A percentile compares a stretch with the other conserved stretches of the same genome.
Evolutionary conservation across 371 early-diverging fungal species (phyloP).

Genomic region (Entomophthora muscae): DNA sequence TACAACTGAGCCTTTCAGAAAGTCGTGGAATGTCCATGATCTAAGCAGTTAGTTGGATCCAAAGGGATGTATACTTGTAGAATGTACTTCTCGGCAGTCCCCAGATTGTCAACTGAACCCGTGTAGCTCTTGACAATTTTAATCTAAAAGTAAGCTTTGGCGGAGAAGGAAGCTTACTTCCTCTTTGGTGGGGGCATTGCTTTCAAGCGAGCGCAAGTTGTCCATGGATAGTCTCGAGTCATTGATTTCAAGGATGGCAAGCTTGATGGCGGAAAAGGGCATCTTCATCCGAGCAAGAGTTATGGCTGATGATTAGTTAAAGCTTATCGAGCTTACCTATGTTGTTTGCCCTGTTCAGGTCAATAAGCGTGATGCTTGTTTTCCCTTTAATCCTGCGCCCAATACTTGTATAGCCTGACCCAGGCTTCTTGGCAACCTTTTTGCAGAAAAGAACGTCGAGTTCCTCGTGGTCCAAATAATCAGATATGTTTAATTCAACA

Average conservation of each 20-base stretch:
- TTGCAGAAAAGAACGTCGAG: slow-evolving; percentile 16
- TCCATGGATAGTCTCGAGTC: slow-evolving; percentile 32
- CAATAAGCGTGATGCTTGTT: slow-evolving; percentile 27
- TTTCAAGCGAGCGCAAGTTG: slow-evolving; percentile 31
- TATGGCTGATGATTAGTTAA: slow-evolving; percentile 25
- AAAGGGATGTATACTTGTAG: slow-evolving; percentile 3
- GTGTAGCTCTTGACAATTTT: slow-evolving; percentile 10
- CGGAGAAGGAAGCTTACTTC: slow-evolving; percentile 19
- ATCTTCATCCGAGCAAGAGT: slow-evolving; percentile 49
- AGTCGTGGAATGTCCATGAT: slow-evolving; percentile 53
- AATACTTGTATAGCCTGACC: slow-evolving; percentile 4
- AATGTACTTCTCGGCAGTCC: slow-evolving; percentile 15
- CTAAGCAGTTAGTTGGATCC: slow-evolving; percentile 9
- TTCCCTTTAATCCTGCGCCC: background rate
- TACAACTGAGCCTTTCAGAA: slow-evolving; percentile 40
- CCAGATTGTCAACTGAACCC: slow-evolving; percentile 9
- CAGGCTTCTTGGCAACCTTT: slow-evolving; percentile 3
- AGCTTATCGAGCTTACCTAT: slow-evolving; percentile 20
- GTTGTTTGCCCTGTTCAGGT: slow-evolving; percentile 38
- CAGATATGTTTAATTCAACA: background rate
- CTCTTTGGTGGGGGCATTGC: slow-evolving; percentile 39
- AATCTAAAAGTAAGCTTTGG: slow-evolving; percentile 10
- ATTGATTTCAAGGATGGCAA: slow-evolving; percentile 45
- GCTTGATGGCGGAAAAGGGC: slow-evolving; percentile 39
- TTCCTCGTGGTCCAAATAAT: slow-evolving; percentile 14